Base-by-base conservation (phyloP, 371 early-diverging fungal species). In the Quaeritorhiza haematococci region DNA sequence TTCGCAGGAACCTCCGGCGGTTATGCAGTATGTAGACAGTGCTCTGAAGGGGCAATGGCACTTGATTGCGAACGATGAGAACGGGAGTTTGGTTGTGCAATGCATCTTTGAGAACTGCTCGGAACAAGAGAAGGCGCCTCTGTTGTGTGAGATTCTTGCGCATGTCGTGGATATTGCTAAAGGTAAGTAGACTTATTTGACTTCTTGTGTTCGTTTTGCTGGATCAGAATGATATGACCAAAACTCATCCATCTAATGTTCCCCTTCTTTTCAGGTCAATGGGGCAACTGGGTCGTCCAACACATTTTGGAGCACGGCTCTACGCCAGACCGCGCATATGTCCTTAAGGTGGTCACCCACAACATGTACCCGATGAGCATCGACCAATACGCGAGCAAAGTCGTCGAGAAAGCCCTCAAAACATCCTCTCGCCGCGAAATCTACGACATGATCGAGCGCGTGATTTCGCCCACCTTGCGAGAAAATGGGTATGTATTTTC, bases 251-350 rank as follows among this genome's bases (percentile, higher is more conserved):
- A 46, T 17, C 53, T 21, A 21, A n/a, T 33, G 23, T 53, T 15
- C 2, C n/a, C 34, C 24, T 26, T 33, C 23, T n/a, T n/a, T 55
- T 1, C 33, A 69, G 76, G 88, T 10, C 88, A 87, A 54, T 87
- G 88, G 88, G 88, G 88, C 6, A 87, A 87, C 65, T 87, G 88
- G 88, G 88, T 87, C 6, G 80, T 85, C 38, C 88, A 87, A 50
- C 88, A 87, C 61, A 71, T 87, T 13, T 71, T 87, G 10, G 86
- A 85, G 57, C 82, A 87, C 48, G 85, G 87, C 13, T 67, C 78
- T 23, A 71, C 74, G 0, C 66, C 56, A 2, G 67, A 71, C 34
- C 80, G 83, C 72, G 29, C 77, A 17, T 67, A 66, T 49, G 67
- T 76, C 33, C 51, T 73, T 23, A 62, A 66, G 43, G 62, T 72